Evolutionary conservation across 768 basidiomycete species (phyloP).

Genomic region (Boletus insuetus): DNA sequence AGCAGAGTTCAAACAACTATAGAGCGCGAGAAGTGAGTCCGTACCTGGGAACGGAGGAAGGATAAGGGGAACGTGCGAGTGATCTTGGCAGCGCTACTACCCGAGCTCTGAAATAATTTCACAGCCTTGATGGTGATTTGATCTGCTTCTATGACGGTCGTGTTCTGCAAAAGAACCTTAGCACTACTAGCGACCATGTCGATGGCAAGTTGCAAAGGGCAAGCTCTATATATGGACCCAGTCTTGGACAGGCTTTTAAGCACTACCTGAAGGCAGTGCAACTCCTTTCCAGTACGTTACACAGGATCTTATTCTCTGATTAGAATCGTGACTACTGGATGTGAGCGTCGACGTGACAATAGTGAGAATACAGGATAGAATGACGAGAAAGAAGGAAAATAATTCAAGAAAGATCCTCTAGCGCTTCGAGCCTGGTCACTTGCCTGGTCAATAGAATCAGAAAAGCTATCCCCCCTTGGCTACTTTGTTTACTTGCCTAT

Average conservation of each 20-base stretch:
- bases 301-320: neutral
- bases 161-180: neutral
- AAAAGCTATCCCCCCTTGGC: neutral
- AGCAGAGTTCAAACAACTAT: too few species aligned
- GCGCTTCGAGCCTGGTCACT: constrained; percentile 47
- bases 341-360: neutral
- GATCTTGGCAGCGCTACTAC: constrained; percentile 12
- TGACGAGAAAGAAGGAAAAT: neutral
- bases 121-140: constrained; percentile 17
- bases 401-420: constrained; percentile 36
- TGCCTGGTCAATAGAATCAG: constrained; percentile 35
- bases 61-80: constrained; percentile 18
- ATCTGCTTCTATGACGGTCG: constrained; percentile 7
- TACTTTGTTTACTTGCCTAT: constrained; percentile 50
- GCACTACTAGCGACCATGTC: neutral
- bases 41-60: constrained; percentile 10
- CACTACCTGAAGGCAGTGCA: neutral
- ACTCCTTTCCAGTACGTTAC: neutral
- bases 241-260: too few species aligned
- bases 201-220: neutral
- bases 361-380: constrained; percentile 1
- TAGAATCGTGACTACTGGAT: neutral
- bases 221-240: too few species aligned
- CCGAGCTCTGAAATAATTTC: constrained; percentile 14
- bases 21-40: neutral